Percentiles rank a stretch among this genome's conserved stretches.
phyloP scores from a whole-genome alignment of 495 filamentous ascomycete species.

The Podospora didyma region DNA sequence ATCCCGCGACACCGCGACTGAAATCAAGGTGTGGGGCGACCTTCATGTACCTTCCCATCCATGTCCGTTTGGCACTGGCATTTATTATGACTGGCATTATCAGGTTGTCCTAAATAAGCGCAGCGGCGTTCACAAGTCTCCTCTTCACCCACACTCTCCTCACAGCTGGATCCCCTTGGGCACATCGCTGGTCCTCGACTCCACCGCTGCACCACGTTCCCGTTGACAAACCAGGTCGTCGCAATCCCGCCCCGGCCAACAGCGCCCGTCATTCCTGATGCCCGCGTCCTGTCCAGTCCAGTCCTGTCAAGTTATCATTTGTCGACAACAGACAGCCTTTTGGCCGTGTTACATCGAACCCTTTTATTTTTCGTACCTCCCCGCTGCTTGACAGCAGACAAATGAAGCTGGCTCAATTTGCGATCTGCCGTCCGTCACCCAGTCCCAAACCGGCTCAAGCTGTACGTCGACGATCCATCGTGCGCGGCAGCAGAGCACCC shows the following conservation, averaged over 20 bases:
- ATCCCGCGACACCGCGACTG: neutral
- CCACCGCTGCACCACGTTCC: constrained; percentile 6
- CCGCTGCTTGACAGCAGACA: neutral
- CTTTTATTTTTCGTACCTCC: neutral
- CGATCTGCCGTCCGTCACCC: constrained; percentile 2
- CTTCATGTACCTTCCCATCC: neutral
- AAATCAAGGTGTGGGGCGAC: neutral
- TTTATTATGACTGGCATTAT: constrained; percentile 18
- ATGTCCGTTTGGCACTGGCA: constrained; percentile 15
- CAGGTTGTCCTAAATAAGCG: constrained; percentile 20
- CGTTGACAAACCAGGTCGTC: constrained; percentile 21
- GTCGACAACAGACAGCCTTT: neutral
- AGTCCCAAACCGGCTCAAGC: constrained; percentile 17
- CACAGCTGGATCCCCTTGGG: constrained; percentile 1
- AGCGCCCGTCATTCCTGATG: neutral
- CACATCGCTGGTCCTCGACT: constrained; percentile 14
- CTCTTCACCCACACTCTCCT: constrained; percentile 2
- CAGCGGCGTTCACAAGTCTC: constrained; percentile 12
- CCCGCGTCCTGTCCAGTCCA: neutral
- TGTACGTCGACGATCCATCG: constrained; percentile 17
- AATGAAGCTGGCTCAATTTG: constrained; percentile 4
- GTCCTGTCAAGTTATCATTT: no score
- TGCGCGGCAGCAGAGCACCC: neutral
- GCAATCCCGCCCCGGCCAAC: constrained; percentile 14
- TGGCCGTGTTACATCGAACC: neutral